Percentiles rank a stretch among this genome's conserved stretches.
These are phyloP conservation scores for Candida vaughaniae DNA, from an alignment of 805 yeast genomes.

Conservation along the genomic window DNA sequence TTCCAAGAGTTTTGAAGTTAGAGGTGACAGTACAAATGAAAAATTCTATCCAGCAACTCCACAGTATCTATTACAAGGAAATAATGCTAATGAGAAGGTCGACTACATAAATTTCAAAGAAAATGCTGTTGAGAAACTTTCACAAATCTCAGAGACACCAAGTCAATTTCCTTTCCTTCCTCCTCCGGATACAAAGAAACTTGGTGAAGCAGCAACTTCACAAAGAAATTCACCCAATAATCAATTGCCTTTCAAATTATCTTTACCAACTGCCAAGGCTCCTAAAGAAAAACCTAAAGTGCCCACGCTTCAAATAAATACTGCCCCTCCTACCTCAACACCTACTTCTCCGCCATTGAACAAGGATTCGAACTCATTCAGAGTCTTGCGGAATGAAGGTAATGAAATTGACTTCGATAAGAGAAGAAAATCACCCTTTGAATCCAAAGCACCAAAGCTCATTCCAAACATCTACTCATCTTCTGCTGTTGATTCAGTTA, in stretches of 20 bases:
- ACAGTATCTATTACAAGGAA: conserved; percentile 53
- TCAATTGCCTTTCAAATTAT: conserved; percentile 11
- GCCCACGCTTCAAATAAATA: conserved; percentile 15
- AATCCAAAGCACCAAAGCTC: conserved; percentile 40
- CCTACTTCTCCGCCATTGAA: background rate
- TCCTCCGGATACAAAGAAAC: conserved; percentile 1
- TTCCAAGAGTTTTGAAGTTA: conserved; percentile 52
- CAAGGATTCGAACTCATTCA: conserved; percentile 33
- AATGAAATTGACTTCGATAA: conserved; percentile 81
- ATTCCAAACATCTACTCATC: conserved; percentile 36
- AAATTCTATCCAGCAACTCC: conserved; percentile 64
- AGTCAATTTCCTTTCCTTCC: conserved; percentile 9
- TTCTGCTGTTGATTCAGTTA: conserved; percentile 22
- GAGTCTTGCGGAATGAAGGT: conserved; percentile 64
- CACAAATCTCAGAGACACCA: conserved; percentile 15
- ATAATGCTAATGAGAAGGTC: conserved; percentile 34
- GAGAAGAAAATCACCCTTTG: conserved; percentile 73
- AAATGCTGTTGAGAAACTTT: conserved; percentile 14
- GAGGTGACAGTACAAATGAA: conserved; percentile 37
- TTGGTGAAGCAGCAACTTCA: background rate
- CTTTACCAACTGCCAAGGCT: conserved; percentile 11
- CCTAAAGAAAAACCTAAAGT: conserved; percentile 8
- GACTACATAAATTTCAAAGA: conserved; percentile 64
- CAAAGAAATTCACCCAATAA: background rate
- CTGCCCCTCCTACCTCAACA: conserved; percentile 8